Evolutionary conservation across 345 rosid species (phyloP), one percentile per base, ranked within the genome.

Genomic region (Tarenaya hassleriana): DNA sequence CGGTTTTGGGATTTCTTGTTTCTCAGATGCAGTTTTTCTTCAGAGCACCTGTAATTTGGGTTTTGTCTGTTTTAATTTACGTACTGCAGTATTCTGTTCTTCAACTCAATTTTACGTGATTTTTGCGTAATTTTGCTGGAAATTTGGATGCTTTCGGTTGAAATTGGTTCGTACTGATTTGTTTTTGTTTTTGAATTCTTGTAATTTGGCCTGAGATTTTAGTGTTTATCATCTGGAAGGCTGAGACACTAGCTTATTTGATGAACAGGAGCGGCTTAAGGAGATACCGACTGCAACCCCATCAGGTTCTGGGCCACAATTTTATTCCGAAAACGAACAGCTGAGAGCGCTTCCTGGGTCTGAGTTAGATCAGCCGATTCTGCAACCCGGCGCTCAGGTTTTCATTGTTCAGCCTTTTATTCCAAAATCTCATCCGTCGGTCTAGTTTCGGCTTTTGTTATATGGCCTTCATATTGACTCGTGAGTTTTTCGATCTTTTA

Each of bases 331-430:
- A 19, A 67, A 54, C 8, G 88, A 77, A 20, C 77, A 60, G 42
- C 33, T 75, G 16, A 67, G 71, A 63, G 76, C 86, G 9, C 87
- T 87, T 56, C 98, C 96, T 4, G 98, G 98, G 42, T 75, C 87
- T 15, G 98, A 91, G 63, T 66, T 80, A 21, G 96, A 84, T 53
- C 81, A 75, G 42, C 72, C 86, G 5, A 41, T 66, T 73, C 55
- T 73, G 68, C 86, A 65, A 14, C 82, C 86, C 4, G 70, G 71
- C 55, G 70, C 76, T 52, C 95, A 84, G 98, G 96, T 84, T 27
- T 52, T 8, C 4, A 9, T 10, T 41, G 34, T 37, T 34, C 3
- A 39, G 51, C 31, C 4, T 58, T 47, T 47, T 7, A 7, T 2
- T 13, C 29, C 29, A 24, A 24, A 24, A 5, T 2, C 29, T 46